phyloP scores from a whole-genome alignment of 306 rosid genomes.

The Rubus idaeus region DNA sequence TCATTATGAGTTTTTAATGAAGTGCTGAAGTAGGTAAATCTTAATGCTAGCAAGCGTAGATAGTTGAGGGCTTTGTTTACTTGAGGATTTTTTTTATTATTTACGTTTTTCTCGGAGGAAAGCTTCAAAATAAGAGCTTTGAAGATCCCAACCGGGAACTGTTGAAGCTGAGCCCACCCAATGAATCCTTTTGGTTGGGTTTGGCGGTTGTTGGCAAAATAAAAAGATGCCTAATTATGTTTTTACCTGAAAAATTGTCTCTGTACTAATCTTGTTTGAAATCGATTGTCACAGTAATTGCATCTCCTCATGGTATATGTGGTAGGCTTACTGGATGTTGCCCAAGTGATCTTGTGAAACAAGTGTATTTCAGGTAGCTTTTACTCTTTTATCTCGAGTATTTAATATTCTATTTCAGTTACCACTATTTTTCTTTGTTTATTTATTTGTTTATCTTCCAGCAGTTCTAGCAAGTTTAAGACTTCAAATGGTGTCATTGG shows the following conservation, averaged over 20 bases:
- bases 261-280: constrained; percentile 29
- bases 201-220: neutral
- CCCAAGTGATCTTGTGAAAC: constrained; percentile 89
- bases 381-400: constrained; percentile 12
- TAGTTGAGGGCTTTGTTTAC: neutral
- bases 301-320: constrained; percentile 95
- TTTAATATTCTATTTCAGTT: neutral
- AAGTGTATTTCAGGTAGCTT: constrained; percentile 70
- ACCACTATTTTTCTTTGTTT: constrained; percentile 7
- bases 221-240: neutral
- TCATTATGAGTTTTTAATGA: neutral
- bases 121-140: constrained; percentile 1
- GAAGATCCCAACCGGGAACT: neutral
- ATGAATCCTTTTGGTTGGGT: neutral
- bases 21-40: neutral
- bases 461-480: constrained; percentile 76
- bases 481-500: constrained; percentile 73
- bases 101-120: neutral
- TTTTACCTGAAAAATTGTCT: constrained; percentile 7
- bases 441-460: constrained; percentile 12
- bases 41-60: neutral
- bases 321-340: constrained; percentile 94
- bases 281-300: constrained; percentile 62
- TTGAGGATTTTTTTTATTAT: neutral
- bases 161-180: neutral